Base-by-base conservation (phyloP, 495 filamentous ascomycete genomes). In the Rhizodiscina lignyota region DNA sequence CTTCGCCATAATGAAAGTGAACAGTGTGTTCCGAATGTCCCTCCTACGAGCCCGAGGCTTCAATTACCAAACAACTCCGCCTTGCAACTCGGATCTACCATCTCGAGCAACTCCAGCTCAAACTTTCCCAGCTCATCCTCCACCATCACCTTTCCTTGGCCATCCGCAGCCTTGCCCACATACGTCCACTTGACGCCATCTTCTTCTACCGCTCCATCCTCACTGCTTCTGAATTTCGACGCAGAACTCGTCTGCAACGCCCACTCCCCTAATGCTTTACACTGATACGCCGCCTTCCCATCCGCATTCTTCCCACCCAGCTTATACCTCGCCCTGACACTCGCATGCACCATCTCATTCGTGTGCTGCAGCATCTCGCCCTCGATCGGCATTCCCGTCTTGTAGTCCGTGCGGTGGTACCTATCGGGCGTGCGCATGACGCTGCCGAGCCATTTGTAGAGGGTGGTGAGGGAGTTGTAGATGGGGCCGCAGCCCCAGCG, bases 81-180 rank as follows among this genome's bases (percentile, higher is more conserved):
- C 30, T 18, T 18, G 30, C 30, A 18, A 6, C 30, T 18, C 30
- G 10, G 17, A 8, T 10, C 17, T 13, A 27, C 30, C 30, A 32
- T 10, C 12, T 21, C 15, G 11, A 41, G 12, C 12, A 46, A 26
- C 4, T 41, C 19, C 18, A 32, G 44, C 0, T 34, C 33, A 23
- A 49, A 49, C 21, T 42, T 38, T 13, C 30, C 37, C 28, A 52
- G 21, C 23, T 35, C 38, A 10, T 16, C 37, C 26, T 28, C 31
- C 31, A 33, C 42, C 22, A 52, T 16, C 30, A 21, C 24, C 36
- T 16, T 2, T n/a, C n/a, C n/a, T n/a, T n/a, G n/a, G n/a, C n/a
- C n/a, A n/a, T n/a, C n/a, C n/a, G n/a, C n/a, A n/a, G n/a, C n/a
- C 44, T 27, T 13, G 24, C 10, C 30, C 30, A 8, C 6, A 6